phyloP scores from a whole-genome alignment of 495 filamentous ascomycete genomes.

The Tuber microsphaerosporum region DNA sequence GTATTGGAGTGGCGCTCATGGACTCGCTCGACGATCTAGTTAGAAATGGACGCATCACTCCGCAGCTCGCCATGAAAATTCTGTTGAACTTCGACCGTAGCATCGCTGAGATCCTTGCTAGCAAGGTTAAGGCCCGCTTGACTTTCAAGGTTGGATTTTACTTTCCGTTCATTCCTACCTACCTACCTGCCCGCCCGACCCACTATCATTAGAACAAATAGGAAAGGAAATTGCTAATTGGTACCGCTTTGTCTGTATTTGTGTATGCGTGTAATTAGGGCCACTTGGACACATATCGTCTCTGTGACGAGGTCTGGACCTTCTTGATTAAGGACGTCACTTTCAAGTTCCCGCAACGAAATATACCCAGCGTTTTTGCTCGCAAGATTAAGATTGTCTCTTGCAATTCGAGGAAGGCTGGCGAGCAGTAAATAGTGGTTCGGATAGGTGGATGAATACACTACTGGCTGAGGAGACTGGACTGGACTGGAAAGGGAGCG shows the following conservation, averaged over 20 bases:
- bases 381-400: slow-evolving; percentile 96
- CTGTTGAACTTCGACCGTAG: slow-evolving; percentile 83
- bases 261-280: slow-evolving; percentile 53
- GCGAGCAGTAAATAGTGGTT: slow-evolving; percentile 50
- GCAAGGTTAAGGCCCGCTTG: slow-evolving; percentile 82
- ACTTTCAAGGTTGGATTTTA: slow-evolving; percentile 76
- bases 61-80: slow-evolving; percentile 98
- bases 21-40: slow-evolving; percentile 96
- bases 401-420: slow-evolving; percentile 79
- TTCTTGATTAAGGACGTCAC: slow-evolving; percentile 97
- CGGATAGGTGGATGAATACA: neutral
- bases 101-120: slow-evolving; percentile 77
- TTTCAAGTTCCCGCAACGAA: slow-evolving; percentile 84
- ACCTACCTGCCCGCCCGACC: neutral
- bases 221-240: slow-evolving; percentile 15
- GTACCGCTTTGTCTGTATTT: neutral
- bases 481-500: neutral
- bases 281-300: slow-evolving; percentile 96
- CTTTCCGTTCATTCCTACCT: neutral
- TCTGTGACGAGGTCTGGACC: slow-evolving; percentile 99
- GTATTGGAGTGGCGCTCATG: slow-evolving; percentile 81
- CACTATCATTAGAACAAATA: neutral
- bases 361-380: slow-evolving; percentile 50
- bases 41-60: slow-evolving; percentile 83
- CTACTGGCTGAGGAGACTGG: neutral